Evolutionary conservation across 2,329 filamentous ascomycete species (phyloP).

Genomic region (Phaeosphaeria sp.): DNA sequence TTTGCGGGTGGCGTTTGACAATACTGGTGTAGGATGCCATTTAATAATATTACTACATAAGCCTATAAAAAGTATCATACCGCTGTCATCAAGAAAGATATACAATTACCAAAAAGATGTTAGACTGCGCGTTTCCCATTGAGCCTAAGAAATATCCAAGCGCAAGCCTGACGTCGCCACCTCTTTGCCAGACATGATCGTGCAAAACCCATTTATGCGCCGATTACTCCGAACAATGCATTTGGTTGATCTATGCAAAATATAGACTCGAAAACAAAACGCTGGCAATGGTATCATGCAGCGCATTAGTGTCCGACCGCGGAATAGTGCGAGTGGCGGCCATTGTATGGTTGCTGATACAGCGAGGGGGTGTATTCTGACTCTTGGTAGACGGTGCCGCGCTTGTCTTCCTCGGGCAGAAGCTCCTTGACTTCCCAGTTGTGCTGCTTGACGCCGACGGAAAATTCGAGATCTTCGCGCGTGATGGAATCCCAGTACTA

Average conservation of each 20-base stretch:
- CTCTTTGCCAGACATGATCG: neutral
- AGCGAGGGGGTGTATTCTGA: constrained; percentile 63
- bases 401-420: constrained; percentile 78
- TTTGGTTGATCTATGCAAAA: constrained; percentile 10
- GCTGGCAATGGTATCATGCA: constrained; percentile 3
- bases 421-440: constrained; percentile 98
- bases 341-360: constrained; percentile 45
- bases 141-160: neutral
- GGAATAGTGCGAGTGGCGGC: constrained; percentile 45
- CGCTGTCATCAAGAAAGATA: neutral
- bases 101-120: neutral
- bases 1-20: too few species aligned
- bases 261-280: constrained; percentile 4
- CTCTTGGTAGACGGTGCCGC: constrained; percentile 75
- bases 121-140: neutral
- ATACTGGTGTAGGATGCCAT: neutral
- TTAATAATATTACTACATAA: constrained; percentile 24
- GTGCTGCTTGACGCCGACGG: constrained; percentile 91
- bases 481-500: constrained; percentile 99
- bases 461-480: constrained; percentile 97
- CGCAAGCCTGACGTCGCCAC: neutral
- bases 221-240: constrained; percentile 20
- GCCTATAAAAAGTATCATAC: constrained; percentile 9
- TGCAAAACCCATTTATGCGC: constrained; percentile 6
- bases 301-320: constrained; percentile 36